Base-by-base conservation (phyloP, 2,329 filamentous ascomycete species). In the Sclerotiophoma versabilis region DNA sequence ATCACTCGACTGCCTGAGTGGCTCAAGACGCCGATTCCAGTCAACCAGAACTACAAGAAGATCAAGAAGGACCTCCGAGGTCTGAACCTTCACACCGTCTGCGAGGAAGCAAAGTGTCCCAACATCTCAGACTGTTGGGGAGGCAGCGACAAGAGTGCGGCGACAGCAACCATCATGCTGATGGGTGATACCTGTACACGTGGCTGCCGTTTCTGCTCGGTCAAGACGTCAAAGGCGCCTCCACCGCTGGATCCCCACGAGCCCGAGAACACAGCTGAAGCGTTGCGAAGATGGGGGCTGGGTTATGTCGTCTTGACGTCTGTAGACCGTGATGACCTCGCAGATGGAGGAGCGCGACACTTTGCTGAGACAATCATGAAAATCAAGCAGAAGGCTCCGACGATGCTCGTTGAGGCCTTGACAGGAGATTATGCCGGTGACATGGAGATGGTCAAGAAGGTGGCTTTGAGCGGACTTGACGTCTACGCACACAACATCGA, bases 121-220 rank as follows among this genome's bases (percentile, higher is more conserved):
- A 99, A 99, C 77, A 96, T 99, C 57, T 92, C 90, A 60, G 93
- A 98, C 75, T 99, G 95, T 81, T 99, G 95, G 95, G 95, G 95
- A 58, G 95, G 95, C 27, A 87, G 83, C 71, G 86, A 89, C 75
- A 96, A 96, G 80, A 88, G 87, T 62, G 89, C 92, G 22, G 95
- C 95, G 4, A 99, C 95, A 26, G 95, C 95, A 2, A 99, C 95
- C 10, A 98, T 99, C 76, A 99, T 99, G 95, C 81, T 99, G 41
- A 98, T 98, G 93, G 95, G 95, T 61, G 95, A 99, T 76, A 98
- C 93, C 8, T 99, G 95, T 77, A 99, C 95, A 15, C 85, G 95
- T 56, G 95, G 93, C 15, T 99, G 95, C 77, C 87, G 95, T 47
- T 99, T 99, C 81, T 99, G 95, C 83, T 92, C 89, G 62, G 95